Evolutionary conservation across 2,329 filamentous ascomycete genomes (phyloP), one percentile per base, ranked within the genome.

Genomic region (Fusarium anthophilum): DNA sequence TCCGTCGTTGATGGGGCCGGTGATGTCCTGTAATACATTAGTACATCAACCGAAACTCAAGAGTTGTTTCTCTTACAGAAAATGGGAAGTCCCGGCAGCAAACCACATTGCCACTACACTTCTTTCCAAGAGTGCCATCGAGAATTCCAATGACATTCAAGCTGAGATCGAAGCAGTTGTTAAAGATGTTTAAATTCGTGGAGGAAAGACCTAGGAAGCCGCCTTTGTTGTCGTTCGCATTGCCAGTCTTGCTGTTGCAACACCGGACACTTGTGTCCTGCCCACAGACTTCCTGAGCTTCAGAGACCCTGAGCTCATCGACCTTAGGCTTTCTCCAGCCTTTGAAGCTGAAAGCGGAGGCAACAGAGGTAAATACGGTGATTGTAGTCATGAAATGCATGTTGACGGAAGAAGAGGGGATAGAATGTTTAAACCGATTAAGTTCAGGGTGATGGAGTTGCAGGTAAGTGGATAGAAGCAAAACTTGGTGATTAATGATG

Each of bases 381-480:
- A 30, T 6, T 6, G 15, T 17, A 2, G 28, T 30, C 20, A n/a
- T 50, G 20, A n/a, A 50, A 30, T 50, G 26, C 47, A 50, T 30
- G 5, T 12, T n/a, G 26, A 9, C 13, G 14, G 20, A 17, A 4
- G 9, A 28, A 1, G 1, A 2, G 5, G 5, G 13, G 30, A 2
- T 15, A 6, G 6, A 45, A 26, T 45, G 11, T 20, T 28, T 3
- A 6, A 17, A 8, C n/a, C n/a, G n/a, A n/a, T n/a, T n/a, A n/a
- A n/a, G n/a, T n/a, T 11, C 45, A 6, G 26, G 9, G 20, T n/a
- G 9, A 5, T 15, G 30, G 20, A n/a, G 14, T 20, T n/a, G 45
- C 13, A 17, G 20, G 14, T 0, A 48, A 28, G 20, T 30, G 20
- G 10, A 6, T 30, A 5, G 9, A 30, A 22, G 26, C 12, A 12